Evolutionary conservation across 2,329 filamentous ascomycete species (phyloP), one percentile per base, ranked within the genome.

Genomic region (Botrytis aclada): DNA sequence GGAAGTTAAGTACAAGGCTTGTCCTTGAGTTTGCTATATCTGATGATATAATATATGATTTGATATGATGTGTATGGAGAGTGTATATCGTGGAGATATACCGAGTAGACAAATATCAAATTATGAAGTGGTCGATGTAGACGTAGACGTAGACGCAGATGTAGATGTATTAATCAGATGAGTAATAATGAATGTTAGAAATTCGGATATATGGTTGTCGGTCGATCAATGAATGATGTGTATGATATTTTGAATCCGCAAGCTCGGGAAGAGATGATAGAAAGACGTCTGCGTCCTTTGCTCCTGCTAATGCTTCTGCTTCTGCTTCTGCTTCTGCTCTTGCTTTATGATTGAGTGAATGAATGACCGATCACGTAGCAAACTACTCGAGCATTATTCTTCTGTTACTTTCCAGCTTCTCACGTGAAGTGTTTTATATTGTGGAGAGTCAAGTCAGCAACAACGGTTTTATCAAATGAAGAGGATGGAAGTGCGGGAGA

Each of bases 1-100:
- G 29, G 64, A n/a, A 29, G 43, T 22, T 39, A 41, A 22, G 64
- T 54, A 54, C 64, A 67, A 66, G 64, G 64, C 64, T 66, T 54
- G 45, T 34, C 64, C 64, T 56, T 37, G 32, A 66, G 41, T n/a
- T 29, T 51, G 32, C 12, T 32, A 45, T 63, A 47, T 47, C 14
- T 63, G 37, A 39, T 18, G 22, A 41, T 7, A n/a, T 62, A 10
- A 61, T 39, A 39, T 39, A 25, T 62, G 47, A 7, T 51, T 16
- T n/a, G 47, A 51, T 51, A 51, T n/a, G 25, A n/a, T 51, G 47
- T n/a, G 47, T 51, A 51, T 12, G 25, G 25, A n/a, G 47, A 12
- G 47, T 12, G 47, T n/a, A n/a, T 16, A n/a, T n/a, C 25, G n/a
- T 12, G 25, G 47, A 54, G 47, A 54, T 14, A 16, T n/a, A 54